Conservation (phyloP, 2,329 filamentous ascomycete species). For the Pestalotiopsis sp. region DNA sequence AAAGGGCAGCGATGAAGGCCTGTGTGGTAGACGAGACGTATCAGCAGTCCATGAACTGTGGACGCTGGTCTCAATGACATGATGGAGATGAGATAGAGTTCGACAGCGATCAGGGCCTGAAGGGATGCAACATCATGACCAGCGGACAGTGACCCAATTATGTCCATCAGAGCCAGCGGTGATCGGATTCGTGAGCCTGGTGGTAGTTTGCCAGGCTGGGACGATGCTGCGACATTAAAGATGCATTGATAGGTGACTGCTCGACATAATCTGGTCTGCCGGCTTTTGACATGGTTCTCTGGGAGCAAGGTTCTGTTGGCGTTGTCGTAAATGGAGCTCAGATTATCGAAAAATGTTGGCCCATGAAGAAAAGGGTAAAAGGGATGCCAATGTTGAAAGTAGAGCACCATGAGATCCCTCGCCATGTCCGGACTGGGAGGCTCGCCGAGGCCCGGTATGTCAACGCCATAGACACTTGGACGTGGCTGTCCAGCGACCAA, state of each 20-base stretch:
- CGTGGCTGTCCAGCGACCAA: neutral
- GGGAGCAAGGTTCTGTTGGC: neutral
- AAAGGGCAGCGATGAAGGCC: slow-evolving; percentile 50
- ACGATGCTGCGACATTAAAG: slow-evolving; percentile 46
- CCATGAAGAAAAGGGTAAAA: slow-evolving; percentile 55
- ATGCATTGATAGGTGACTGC: slow-evolving; percentile 49
- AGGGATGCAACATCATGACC: slow-evolving; percentile 47
- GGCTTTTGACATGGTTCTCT: slow-evolving; percentile 14
- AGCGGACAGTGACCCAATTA: slow-evolving; percentile 40
- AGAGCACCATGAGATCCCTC: slow-evolving; percentile 46
- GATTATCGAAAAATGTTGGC: slow-evolving; percentile 46
- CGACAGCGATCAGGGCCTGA: slow-evolving; percentile 49
- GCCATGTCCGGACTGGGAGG: slow-evolving; percentile 33
- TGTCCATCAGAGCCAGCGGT: slow-evolving; percentile 36
- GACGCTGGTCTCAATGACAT: slow-evolving; percentile 52
- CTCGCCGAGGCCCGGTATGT: slow-evolving; percentile 25
- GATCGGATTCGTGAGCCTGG: slow-evolving; percentile 38
- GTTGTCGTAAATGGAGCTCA: slow-evolving; percentile 41
- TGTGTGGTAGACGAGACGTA: slow-evolving; percentile 49
- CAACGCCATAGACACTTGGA: slow-evolving; percentile 16
- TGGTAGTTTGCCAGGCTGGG: slow-evolving; percentile 33
- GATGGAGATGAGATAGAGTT: slow-evolving; percentile 49
- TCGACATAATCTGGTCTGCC: slow-evolving; percentile 28
- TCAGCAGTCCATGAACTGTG: slow-evolving; percentile 47
- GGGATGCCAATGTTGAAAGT: slow-evolving; percentile 55